phyloP scores from a whole-genome alignment of 306 rosid genomes.

The Lablab purpureus region DNA sequence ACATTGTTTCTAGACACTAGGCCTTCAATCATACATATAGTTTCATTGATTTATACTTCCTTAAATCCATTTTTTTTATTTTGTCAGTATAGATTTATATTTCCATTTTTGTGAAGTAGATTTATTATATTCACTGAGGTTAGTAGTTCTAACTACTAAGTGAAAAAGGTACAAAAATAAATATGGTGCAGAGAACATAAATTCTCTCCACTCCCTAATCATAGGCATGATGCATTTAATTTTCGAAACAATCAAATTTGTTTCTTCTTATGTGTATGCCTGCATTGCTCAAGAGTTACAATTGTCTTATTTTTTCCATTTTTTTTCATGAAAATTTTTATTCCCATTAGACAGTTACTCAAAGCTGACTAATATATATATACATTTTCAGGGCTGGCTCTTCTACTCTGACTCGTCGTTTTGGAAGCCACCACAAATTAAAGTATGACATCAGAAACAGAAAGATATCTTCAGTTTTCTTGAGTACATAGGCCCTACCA shows the following conservation, averaged over 20 bases:
- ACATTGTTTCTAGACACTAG: not conserved
- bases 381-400: conserved; percentile 88
- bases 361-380: conserved; percentile 41
- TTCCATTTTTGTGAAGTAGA: not conserved
- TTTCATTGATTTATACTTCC: conserved; percentile 9
- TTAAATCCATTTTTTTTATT: not conserved
- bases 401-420: conserved; percentile 83
- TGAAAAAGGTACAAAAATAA: not conserved
- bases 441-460: conserved; percentile 57
- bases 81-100: conserved; percentile 16
- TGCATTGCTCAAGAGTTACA: conserved; percentile 22
- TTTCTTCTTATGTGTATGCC: conserved; percentile 17
- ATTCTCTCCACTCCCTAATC: not conserved
- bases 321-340: conserved; percentile 26
- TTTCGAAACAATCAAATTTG: not conserved
- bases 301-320: conserved; percentile 1
- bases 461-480: conserved; percentile 30
- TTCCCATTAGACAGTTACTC: conserved; percentile 36
- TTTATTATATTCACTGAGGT: not conserved
- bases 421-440: conserved; percentile 97
- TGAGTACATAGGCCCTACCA: not conserved
- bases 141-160: not conserved
- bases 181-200: not conserved
- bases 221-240: not conserved
- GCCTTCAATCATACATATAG: not conserved